Conservation (phyloP, 345 rosid genomes). For the Dimocarpus longan region DNA sequence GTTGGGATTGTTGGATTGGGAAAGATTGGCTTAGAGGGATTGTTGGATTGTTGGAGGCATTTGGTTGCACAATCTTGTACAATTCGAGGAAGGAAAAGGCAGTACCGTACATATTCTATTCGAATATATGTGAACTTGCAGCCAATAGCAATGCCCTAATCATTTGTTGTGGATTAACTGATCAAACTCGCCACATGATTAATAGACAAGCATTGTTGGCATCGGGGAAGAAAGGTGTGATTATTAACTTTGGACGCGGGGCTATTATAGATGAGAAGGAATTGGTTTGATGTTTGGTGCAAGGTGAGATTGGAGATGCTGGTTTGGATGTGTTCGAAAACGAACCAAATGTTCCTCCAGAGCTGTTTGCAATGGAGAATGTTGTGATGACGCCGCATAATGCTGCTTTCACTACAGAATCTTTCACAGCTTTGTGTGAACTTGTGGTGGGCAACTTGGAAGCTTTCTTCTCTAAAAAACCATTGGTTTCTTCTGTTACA, state of each 20-base stretch:
- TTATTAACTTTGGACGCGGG: slow-evolving; percentile 54
- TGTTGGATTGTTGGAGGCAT: slow-evolving; percentile 44
- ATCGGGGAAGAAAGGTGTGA: slow-evolving; percentile 45
- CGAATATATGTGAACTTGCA: slow-evolving; percentile 39
- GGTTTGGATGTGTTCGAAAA: slow-evolving; percentile 66
- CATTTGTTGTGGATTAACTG: slow-evolving; percentile 42
- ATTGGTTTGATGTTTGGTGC: slow-evolving; percentile 42
- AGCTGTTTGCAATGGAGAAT: slow-evolving; percentile 44
- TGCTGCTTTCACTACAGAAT: slow-evolving; percentile 45
- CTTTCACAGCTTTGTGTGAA: slow-evolving; percentile 30
- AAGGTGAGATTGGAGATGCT: slow-evolving; percentile 55
- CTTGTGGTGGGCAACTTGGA: slow-evolving; percentile 51
- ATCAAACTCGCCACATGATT: slow-evolving; percentile 47
- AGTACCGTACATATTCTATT: slow-evolving; percentile 38
- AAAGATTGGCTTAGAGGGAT: slow-evolving; percentile 37
- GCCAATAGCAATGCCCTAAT: slow-evolving; percentile 39
- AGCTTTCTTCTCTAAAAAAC: slow-evolving; percentile 53
- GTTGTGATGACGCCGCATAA: slow-evolving; percentile 50
- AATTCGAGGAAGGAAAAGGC: slow-evolving; percentile 43
- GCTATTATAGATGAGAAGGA: slow-evolving; percentile 52
- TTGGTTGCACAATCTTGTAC: slow-evolving; percentile 47
- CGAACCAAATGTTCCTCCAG: slow-evolving; percentile 50
- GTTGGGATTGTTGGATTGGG: slow-evolving; percentile 59
- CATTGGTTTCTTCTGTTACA: slow-evolving; percentile 27
- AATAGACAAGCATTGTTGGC: slow-evolving; percentile 43